Evolutionary conservation across 257 asterid species (phyloP), one percentile per base, ranked within the genome.

Genomic region (Plantago major): DNA sequence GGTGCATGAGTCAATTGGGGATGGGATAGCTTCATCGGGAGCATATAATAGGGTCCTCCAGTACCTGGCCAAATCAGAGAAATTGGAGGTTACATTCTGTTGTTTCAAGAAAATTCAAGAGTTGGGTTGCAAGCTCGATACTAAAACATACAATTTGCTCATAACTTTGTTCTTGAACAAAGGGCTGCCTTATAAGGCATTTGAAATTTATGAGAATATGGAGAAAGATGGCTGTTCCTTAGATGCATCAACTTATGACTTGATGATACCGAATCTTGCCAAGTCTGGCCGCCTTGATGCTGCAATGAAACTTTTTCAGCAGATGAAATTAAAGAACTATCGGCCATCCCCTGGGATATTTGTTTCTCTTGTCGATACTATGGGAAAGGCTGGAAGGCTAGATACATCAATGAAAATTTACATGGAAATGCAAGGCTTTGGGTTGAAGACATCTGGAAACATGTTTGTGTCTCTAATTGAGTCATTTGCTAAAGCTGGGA

Each of bases 91-190:
- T 37, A 77, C 99, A 1, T 89, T 89, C 74, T 89, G 96, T 73
- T 89, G 96, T 76, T 93, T 85, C 78, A 93, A 85, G 84, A 93
- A 90, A 67, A 84, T 85, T 71, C 95, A 84, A 72, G 97, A 92
- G 60, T 74, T 85, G 51, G 88, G 67, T 55, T 84, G 86, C 45
- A 71, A 82, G 64, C 82, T 93, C 48, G 96, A 89, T 63, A 87
- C 83, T 7, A 74, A 71, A 42, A 84, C 99, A 0, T 87, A 89
- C 64, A 93, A 89, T 75, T 79, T 93, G 5, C 88, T 93, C 33
- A 84, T 93, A 60, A 82, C 87, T 54, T 56, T 89, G 87, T 93
- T 93, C 71, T 67, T 89, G 37, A 83, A 77, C 9, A 93, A 80
- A 72, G 91, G 99, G 53, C 73, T 93, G 46, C 97, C 97, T 26